phyloP scores from a whole-genome alignment of 2,329 filamentous ascomycete genomes.

The Diplodia corticola region DNA sequence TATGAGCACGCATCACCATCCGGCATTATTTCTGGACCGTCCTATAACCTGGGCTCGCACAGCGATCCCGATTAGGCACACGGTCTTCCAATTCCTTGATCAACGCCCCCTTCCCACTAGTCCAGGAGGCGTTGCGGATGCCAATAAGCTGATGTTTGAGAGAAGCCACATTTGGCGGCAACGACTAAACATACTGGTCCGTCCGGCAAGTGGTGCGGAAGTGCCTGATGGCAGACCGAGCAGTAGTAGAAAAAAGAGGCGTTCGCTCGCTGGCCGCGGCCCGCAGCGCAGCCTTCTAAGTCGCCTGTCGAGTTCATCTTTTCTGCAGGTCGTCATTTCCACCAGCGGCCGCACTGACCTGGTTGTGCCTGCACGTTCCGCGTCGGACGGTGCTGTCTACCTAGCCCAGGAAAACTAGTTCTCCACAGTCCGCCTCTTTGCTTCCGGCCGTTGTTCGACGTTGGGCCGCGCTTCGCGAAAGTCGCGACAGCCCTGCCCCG shows the following conservation, averaged over 20 bases:
- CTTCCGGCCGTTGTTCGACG: background rate
- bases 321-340: slow-evolving; percentile 11
- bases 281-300: slow-evolving; percentile 4
- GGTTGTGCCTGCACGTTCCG: background rate
- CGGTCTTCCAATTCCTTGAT: slow-evolving; percentile 1
- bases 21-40: background rate
- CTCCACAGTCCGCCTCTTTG: background rate
- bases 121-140: background rate
- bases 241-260: too few species aligned
- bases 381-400: background rate
- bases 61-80: background rate
- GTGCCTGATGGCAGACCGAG: too few species aligned
- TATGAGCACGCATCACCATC: background rate
- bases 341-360: background rate
- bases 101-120: background rate
- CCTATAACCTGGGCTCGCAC: background rate
- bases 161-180: background rate
- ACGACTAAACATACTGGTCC: background rate
- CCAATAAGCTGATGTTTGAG: background rate
- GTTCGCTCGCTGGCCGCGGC: background rate
- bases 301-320: background rate
- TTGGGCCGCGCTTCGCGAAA: background rate
- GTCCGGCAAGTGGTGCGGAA: background rate
- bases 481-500: background rate
- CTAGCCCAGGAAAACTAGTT: slow-evolving; percentile 4